Evolutionary conservation across 2,329 filamentous ascomycete genomes (phyloP).

Genomic region (Colletotrichum noveboracense): DNA sequence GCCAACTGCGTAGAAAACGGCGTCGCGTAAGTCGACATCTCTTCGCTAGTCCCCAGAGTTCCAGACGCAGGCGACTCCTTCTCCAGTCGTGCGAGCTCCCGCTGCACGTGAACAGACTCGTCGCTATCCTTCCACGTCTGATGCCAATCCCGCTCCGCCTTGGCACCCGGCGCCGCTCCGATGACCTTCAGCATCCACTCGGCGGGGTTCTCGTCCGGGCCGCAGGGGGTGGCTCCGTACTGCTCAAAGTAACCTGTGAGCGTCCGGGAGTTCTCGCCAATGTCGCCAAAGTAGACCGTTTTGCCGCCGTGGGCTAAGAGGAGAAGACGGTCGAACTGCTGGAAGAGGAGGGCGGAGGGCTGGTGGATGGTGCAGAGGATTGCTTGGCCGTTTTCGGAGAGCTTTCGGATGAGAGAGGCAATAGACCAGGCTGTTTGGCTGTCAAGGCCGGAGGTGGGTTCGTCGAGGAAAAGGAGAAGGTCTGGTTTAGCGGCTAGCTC

Average conservation of each 20-base stretch:
- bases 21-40: constrained; percentile 68
- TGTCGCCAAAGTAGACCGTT: constrained; percentile 65
- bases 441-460: constrained; percentile 78
- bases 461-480: constrained; percentile 77
- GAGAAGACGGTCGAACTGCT: constrained; percentile 56
- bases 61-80: not conserved
- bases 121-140: constrained; percentile 37
- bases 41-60: not conserved
- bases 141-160: constrained; percentile 46
- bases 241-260: constrained; percentile 64
- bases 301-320: constrained; percentile 60
- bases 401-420: constrained; percentile 70
- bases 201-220: constrained; percentile 62
- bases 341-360: constrained; percentile 47
- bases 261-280: constrained; percentile 47
- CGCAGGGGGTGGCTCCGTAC: constrained; percentile 62
- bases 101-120: constrained; percentile 33
- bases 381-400: constrained; percentile 50
- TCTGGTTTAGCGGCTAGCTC: constrained; percentile 77
- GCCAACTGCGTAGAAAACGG: constrained; percentile 66
- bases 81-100: constrained; percentile 33
- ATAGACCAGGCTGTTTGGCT: constrained; percentile 79
- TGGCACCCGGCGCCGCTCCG: constrained; percentile 31
- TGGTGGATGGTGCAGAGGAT: constrained; percentile 53
- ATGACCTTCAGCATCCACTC: constrained; percentile 68